These are phyloP conservation scores for Pseudogymnoascus sp. DNA, from an alignment of 2,329 filamentous ascomycete species.

Conservation along the genomic window DNA sequence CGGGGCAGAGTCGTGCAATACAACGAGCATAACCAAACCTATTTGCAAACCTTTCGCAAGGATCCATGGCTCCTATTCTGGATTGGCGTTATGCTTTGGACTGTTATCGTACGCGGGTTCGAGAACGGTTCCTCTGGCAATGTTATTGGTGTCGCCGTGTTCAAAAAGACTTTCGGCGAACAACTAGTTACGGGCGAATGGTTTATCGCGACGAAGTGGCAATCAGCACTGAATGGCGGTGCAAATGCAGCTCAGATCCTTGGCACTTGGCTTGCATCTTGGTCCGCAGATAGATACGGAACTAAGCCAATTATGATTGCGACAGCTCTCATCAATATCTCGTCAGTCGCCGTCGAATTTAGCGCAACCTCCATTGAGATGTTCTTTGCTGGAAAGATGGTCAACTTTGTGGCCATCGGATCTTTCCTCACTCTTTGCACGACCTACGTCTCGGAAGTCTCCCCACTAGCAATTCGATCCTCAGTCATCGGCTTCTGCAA, in stretches of 20 bases:
- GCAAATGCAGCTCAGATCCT: slow-evolving; percentile 33
- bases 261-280: slow-evolving; percentile 17
- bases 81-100: slow-evolving; percentile 23
- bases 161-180: slow-evolving; percentile 37
- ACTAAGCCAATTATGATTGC: slow-evolving; percentile 22
- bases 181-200: slow-evolving; percentile 29
- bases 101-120: slow-evolving; percentile 34
- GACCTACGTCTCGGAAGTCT: slow-evolving; percentile 40
- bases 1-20: background rate
- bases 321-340: slow-evolving; percentile 16
- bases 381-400: slow-evolving; percentile 40
- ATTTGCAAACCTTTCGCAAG: background rate
- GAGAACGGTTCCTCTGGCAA: slow-evolving; percentile 37
- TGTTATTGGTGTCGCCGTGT: slow-evolving; percentile 38
- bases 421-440: slow-evolving; percentile 40
- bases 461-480: slow-evolving; percentile 16
- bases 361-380: slow-evolving; percentile 29
- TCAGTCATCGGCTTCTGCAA: slow-evolving; percentile 40
- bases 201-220: slow-evolving; percentile 37
- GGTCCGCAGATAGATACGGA: slow-evolving; percentile 23
- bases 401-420: slow-evolving; percentile 38
- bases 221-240: slow-evolving; percentile 37
- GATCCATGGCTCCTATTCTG: background rate
- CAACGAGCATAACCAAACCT: background rate
- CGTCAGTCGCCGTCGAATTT: slow-evolving; percentile 27